Conservation (phyloP, 371 early-diverging fungal genomes). For the Mortierella sp. region DNA sequence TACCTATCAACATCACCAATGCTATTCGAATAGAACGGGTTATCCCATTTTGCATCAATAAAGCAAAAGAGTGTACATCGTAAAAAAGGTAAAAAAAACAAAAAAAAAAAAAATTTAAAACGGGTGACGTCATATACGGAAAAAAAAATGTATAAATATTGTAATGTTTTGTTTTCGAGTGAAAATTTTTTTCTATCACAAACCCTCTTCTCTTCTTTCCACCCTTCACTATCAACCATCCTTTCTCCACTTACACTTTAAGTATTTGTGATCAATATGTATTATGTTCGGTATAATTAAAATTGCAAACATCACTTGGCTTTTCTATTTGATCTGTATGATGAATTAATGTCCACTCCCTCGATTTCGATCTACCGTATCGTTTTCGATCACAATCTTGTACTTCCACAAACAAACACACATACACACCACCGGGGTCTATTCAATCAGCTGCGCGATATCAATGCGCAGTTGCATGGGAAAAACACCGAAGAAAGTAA, state of each 20-base stretch:
- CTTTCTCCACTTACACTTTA: not conserved
- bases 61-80: too few species aligned
- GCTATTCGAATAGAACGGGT: not conserved
- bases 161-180: not conserved
- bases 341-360: conserved; percentile 17
- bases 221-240: not conserved
- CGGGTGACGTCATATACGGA: not conserved
- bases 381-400: not conserved
- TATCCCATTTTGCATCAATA: too few species aligned
- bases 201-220: not conserved
- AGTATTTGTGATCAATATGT: not conserved
- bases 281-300: conserved; percentile 7
- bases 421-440: conserved; percentile 44
- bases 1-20: not conserved
- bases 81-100: not conserved
- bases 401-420: not conserved
- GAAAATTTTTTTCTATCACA: conserved; percentile 17
- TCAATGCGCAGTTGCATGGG: conserved; percentile 53
- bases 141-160: not conserved
- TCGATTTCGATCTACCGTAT: not conserved
- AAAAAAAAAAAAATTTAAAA: conserved; percentile 8
- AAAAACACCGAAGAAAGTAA: conserved; percentile 55
- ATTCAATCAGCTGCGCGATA: conserved; percentile 53
- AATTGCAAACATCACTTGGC: not conserved
- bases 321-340: not conserved